phyloP scores from a whole-genome alignment of 208 protist genomes.

The Acanthamoeba healyi region DNA sequence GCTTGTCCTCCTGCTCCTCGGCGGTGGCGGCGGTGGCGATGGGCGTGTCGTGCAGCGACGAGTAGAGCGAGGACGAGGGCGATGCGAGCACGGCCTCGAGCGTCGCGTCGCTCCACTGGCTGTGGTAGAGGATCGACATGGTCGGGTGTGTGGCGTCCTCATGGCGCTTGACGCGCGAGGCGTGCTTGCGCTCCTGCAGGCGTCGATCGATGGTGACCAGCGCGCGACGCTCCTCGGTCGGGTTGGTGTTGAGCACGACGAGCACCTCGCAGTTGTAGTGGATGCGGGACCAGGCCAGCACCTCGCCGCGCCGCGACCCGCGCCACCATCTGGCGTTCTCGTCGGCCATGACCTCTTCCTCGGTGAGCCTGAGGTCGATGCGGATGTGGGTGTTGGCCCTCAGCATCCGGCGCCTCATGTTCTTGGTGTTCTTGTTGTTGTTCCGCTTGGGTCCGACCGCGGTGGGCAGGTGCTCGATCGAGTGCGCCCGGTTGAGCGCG shows the following conservation, averaged over 20 bases:
- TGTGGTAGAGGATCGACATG: slow-evolving; percentile 33
- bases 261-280: slow-evolving; percentile 50
- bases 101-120: background rate
- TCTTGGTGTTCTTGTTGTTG: background rate
- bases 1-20: background rate
- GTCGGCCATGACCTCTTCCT: background rate
- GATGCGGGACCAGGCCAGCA: slow-evolving; percentile 40
- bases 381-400: background rate
- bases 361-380: slow-evolving; percentile 12
- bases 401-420: background rate
- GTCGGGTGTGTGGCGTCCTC: background rate
- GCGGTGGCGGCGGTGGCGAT: background rate
- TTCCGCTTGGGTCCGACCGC: background rate
- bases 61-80: background rate
- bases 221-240: slow-evolving; percentile 23
- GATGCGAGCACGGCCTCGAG: background rate
- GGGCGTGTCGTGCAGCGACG: background rate
- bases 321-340: background rate
- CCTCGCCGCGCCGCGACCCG: background rate
- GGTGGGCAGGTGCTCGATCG: background rate
- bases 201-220: slow-evolving; percentile 14
- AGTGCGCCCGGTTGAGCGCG: background rate
- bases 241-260: slow-evolving; percentile 39
- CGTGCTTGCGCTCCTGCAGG: slow-evolving; percentile 11
- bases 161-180: background rate